Evolutionary conservation across 202 grass and related monocot species (phyloP), one percentile per base, ranked within the genome.

Genomic region (Bolboschoenoplectus hybrid): DNA sequence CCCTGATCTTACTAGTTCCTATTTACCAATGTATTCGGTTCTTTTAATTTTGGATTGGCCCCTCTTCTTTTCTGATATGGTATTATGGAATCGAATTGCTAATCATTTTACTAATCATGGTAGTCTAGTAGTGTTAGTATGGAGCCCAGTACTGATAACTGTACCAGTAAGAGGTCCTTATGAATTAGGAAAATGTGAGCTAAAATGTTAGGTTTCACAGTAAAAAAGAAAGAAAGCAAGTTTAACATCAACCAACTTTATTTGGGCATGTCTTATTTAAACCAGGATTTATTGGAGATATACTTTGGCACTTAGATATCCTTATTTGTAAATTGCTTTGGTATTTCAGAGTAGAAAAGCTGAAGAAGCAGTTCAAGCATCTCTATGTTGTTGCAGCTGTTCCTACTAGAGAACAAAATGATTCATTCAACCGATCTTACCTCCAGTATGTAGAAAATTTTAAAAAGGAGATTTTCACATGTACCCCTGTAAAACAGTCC

Each of bases 321-420:
- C 50, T 77, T 6, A 77, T 77, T 77, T 46, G 84, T 58, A 8
- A 49, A 35, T 82, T 53, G 76, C 17, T 57, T 72, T 26, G 43
- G 10, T 67, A 87, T 82, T 89, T 53, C 89, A 94, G 94, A 85
- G 88, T 88, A 80, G 87, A 87, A 89, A 86, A 63, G 68, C 81
- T 94, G 82, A 97, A 97, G 87, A 90, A 76, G 81, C 92, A 94
- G 86, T 91, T 97, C 74, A 91, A 86, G 82, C 14, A 92, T 85
- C 67, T 94, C 41, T 97, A 92, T 86, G 87, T 92, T 68, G 85
- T 92, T 55, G 81, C 85, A 64, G 76, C 43, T 38, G 81, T 97
- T 86, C 87, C 89, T 62, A 91, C 90, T 50, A 70, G 36, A 79
- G 89, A 94, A 62, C 91, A 92, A 87, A 90, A 89, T 57, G 90